Percentiles rank a stretch among this genome's conserved stretches.
phyloP scores from a whole-genome alignment of 805 yeast genomes.

The Lachancea mirantina region DNA sequence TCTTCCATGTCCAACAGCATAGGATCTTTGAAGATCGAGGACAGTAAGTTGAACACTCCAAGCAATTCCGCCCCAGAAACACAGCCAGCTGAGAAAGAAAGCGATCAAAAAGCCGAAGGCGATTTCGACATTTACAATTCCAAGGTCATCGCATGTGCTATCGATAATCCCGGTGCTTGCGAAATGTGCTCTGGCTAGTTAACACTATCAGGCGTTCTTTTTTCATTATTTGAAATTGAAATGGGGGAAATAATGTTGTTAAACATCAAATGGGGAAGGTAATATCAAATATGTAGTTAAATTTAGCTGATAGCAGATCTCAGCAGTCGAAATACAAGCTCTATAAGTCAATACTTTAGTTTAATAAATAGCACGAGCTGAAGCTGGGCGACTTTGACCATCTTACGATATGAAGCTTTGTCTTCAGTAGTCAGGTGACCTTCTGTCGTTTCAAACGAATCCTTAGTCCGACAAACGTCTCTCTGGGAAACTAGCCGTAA shows the following conservation, averaged over 20 bases:
- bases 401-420: no score
- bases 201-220: neutral
- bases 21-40: constrained; percentile 35
- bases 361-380: neutral
- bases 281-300: neutral
- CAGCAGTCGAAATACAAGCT: no score
- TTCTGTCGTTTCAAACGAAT: no score
- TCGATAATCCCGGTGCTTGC: constrained; percentile 94
- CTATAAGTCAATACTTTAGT: no score
- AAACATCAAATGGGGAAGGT: neutral
- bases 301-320: no score
- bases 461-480: no score
- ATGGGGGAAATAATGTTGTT: constrained; percentile 1
- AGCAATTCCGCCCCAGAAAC: constrained; percentile 32
- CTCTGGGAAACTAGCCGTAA: no score
- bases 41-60: constrained; percentile 24
- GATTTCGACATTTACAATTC: constrained; percentile 85
- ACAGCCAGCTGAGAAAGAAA: constrained; percentile 37
- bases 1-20: constrained; percentile 35
- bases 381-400: no score
- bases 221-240: constrained; percentile 2
- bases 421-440: no score
- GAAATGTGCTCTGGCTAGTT: constrained; percentile 97
- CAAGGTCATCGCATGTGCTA: constrained; percentile 93
- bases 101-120: constrained; percentile 23